Percentiles rank a stretch among this genome's conserved stretches.
Conservation (phyloP, 768 basidiomycete genomes). For the Agrocybe pediades region DNA sequence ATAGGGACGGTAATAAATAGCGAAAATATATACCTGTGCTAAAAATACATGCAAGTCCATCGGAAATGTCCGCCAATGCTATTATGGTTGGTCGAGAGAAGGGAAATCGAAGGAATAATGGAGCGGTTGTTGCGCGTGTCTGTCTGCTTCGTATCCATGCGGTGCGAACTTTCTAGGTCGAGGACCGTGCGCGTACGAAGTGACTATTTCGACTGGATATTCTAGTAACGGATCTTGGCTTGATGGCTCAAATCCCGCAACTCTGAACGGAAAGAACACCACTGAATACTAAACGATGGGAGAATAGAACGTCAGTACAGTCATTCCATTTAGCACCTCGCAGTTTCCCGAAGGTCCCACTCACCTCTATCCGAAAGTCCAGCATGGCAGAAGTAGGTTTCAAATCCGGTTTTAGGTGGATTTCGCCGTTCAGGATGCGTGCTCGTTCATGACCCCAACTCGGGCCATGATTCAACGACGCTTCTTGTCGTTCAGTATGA, state of each 20-base stretch:
- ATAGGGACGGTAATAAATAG: no score
- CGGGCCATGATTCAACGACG: constrained; percentile 12
- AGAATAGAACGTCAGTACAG: background rate
- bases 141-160: constrained; percentile 23
- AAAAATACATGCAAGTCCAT: background rate
- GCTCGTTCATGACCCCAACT: constrained; percentile 24
- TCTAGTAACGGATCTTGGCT: constrained; percentile 26
- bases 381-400: constrained; percentile 39
- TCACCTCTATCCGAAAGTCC: constrained; percentile 40
- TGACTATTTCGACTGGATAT: constrained; percentile 35
- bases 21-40: background rate
- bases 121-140: background rate
- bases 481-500: background rate
- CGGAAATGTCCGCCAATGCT: background rate
- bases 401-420: constrained; percentile 34
- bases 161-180: constrained; percentile 31
- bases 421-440: constrained; percentile 35
- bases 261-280: constrained; percentile 37
- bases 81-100: background rate
- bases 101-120: background rate
- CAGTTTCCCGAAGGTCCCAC: background rate
- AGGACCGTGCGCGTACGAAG: constrained; percentile 30
- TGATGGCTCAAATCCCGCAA: constrained; percentile 28
- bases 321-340: background rate
- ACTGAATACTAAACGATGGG: constrained; percentile 34